phyloP scores from a whole-genome alignment of 2,329 filamentous ascomycete species.

The Claviceps humidiphila region DNA sequence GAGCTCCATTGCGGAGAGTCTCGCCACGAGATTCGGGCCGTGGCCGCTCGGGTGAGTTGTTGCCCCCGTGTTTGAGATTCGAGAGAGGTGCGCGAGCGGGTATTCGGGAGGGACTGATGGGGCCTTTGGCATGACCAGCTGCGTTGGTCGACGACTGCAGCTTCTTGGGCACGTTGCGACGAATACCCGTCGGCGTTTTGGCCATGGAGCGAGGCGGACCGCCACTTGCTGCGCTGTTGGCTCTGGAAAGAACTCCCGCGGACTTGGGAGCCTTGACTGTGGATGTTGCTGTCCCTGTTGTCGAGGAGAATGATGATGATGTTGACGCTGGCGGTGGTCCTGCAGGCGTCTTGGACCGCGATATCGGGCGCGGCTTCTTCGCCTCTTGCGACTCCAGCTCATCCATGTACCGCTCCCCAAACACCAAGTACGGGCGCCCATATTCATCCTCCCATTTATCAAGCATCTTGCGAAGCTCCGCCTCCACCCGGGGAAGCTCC shows the following conservation, averaged over 20 bases:
- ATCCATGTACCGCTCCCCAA: conserved; percentile 83
- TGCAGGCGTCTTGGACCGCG: conserved; percentile 62
- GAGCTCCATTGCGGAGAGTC: conserved; percentile 40
- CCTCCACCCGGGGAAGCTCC: conserved; percentile 82
- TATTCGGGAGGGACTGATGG: conserved; percentile 38
- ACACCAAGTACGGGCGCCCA: conserved; percentile 82
- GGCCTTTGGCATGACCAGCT: conserved; percentile 9
- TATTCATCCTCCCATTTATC: conserved; percentile 90
- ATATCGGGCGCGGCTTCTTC: conserved; percentile 37
- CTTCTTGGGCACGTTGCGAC: conserved; percentile 15
- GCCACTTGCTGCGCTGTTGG: conserved; percentile 16
- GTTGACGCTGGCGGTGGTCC: conserved; percentile 29
- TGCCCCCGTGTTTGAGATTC: conserved; percentile 49
- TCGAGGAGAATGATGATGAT: background rate
- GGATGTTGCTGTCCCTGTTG: background rate
- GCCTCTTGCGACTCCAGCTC: conserved; percentile 54
- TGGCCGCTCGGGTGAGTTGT: conserved; percentile 68
- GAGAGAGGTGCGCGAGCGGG: conserved; percentile 57
- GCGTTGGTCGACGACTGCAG: conserved; percentile 9
- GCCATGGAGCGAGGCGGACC: conserved; percentile 26
- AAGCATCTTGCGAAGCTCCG: conserved; percentile 69
- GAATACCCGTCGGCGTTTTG: conserved; percentile 42
- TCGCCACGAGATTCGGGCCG: conserved; percentile 30
- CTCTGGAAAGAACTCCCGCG: conserved; percentile 12
- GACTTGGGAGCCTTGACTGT: conserved; percentile 22